Evolutionary conservation across 441 rosid species (phyloP).

Genomic region (Sinapis alba): DNA sequence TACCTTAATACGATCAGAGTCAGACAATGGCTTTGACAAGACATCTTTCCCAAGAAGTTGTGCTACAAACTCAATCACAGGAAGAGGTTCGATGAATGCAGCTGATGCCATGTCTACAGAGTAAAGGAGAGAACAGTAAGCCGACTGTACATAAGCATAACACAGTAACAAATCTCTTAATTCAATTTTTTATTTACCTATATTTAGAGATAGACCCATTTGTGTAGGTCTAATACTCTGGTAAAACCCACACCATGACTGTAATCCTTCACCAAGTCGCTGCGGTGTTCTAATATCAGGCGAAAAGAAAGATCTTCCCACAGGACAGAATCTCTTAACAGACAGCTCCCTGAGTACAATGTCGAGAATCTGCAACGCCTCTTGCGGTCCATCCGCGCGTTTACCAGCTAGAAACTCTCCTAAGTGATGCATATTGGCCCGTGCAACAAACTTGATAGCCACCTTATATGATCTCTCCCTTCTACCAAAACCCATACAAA

Average conservation of each 20-base stretch:
- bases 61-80: slow-evolving; percentile 88
- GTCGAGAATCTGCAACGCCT: slow-evolving; percentile 89
- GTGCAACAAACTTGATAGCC: slow-evolving; percentile 80
- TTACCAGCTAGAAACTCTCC: slow-evolving; percentile 90
- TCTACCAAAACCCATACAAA: slow-evolving; percentile 45
- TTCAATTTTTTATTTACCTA: slow-evolving; percentile 68
- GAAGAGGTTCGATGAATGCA: slow-evolving; percentile 99
- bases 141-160: background rate
- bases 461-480: slow-evolving; percentile 83
- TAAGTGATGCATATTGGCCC: slow-evolving; percentile 89
- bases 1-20: slow-evolving; percentile 97
- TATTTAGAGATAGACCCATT: slow-evolving; percentile 93
- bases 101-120: slow-evolving; percentile 92
- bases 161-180: background rate
- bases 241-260: slow-evolving; percentile 98
- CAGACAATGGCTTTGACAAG: slow-evolving; percentile 79
- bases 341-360: slow-evolving; percentile 89
- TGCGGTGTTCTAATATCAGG: slow-evolving; percentile 79
- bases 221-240: slow-evolving; percentile 98
- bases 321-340: slow-evolving; percentile 74
- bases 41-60: slow-evolving; percentile 92
- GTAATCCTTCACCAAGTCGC: slow-evolving; percentile 92
- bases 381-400: slow-evolving; percentile 90
- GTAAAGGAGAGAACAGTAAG: background rate
- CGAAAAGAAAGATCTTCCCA: slow-evolving; percentile 94